Evolutionary conservation across 345 rosid genomes (phyloP), one percentile per base, ranked within the genome.

Genomic region (Linum lewisii): DNA sequence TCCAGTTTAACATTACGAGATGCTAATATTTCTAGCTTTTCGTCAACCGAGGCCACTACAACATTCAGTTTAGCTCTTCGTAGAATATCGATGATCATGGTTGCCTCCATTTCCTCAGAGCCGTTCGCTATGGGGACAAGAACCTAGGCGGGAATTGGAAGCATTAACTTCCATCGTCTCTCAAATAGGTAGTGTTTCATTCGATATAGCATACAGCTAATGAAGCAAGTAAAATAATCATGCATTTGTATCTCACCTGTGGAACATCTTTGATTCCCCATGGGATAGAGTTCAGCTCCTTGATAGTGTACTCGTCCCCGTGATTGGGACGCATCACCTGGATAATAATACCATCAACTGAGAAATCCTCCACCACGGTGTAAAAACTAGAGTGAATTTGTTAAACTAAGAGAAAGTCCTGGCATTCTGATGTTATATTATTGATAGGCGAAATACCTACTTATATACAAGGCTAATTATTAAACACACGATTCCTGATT

Each of bases 71-170:
- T 85, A 15, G 96, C 96, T 54, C 93, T 84, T 66, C 86, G 83
- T 58, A 92, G 80, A 58, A 92, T 62, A 73, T 86, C 96, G 63
- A 92, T 83, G 62, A 83, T 80, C 45, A 84, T 82, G 65, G 78
- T 69, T 58, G 96, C 93, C 79, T 92, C 98, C 90, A 92, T 92
- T 78, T 88, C 98, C 73, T 92, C 96, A 6, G 96, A 72, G 44
- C 96, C 98, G 75, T 83, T 64, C 6, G 87, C 95, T 69, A 89
- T 75, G 18, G 99, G 97, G 44, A 93, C 88, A 73, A 93, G 97
- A 72, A 93, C 81, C 99, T 93, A 76, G 60, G 69, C 61, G 32
- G 38, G 34, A 29, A 29, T 29, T 8, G 34, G 34, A 29, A 7
- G 47, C 47, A 42, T 11, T 3, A 42, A 3, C 47, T 11, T 42